A percentile compares a stretch with the other conserved stretches of the same genome.
Conservation (phyloP, 2,329 filamentous ascomycete genomes). For the Verticillium albo-atrum region DNA sequence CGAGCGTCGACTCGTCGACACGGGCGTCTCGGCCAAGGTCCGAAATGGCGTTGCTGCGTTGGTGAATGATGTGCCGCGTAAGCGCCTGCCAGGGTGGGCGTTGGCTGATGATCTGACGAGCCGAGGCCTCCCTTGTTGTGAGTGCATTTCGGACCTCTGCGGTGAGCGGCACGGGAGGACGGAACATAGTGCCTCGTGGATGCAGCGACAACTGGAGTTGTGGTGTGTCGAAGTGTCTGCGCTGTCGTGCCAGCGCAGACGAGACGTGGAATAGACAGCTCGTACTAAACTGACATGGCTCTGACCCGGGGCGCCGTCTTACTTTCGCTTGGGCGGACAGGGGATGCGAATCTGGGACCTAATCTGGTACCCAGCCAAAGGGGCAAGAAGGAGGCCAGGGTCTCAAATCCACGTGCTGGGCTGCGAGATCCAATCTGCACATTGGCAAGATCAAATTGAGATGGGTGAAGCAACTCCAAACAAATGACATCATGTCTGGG, state of each 20-base stretch:
- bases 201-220: not conserved
- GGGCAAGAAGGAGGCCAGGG: not conserved
- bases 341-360: not conserved
- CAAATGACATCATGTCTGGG: not conserved
- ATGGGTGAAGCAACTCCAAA: not conserved
- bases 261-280: no score
- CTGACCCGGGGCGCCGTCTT: not conserved
- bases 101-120: not conserved
- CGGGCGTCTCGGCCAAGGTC: not conserved
- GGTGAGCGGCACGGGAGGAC: not conserved
- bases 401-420: not conserved
- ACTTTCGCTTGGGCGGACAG: not conserved
- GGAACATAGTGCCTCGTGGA: no score
- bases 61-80: not conserved
- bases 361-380: not conserved
- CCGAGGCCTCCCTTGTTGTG: not conserved
- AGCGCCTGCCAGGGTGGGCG: not conserved
- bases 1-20: no score
- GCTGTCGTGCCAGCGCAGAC: no score
- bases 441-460: not conserved
- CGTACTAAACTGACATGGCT: no score
- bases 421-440: not conserved
- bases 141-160: not conserved
- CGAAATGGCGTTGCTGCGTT: not conserved
- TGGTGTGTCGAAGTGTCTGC: not conserved